Evolutionary conservation across 1,284 basidiomycete species (phyloP), one percentile per base, ranked within the genome.

Genomic region (Malassezia nana): DNA sequence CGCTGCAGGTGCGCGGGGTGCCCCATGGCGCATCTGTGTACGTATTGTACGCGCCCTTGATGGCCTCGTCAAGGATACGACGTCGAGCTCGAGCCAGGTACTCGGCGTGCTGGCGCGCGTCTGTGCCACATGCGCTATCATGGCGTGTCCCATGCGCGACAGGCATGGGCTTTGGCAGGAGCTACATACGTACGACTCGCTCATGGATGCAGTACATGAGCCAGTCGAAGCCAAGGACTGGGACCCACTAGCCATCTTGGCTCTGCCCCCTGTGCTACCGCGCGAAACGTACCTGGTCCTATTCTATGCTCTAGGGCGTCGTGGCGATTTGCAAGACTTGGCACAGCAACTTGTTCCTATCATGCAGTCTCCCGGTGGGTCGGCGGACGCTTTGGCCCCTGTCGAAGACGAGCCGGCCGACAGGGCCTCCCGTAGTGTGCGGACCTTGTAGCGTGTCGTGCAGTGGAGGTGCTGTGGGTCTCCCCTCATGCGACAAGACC

Each of bases 401-500:
- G 46, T 50, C 9, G 47, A 46, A 16, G 48, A 55, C 6, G 30
- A n/a, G 15, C 4, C 32, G 16, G 18, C 26, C 10, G 54, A 50
- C 4, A 28, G 16, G 15, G 38, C 40, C 2, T 42, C 46, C 9
- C 47, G 46, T 22, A 56, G 54, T 15, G 54, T 51, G 10, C 40
- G 42, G 3, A 42, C 48, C n/a, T 31, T 56, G 49, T 56, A 56
- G 44, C 3, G 6, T 4, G 35, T 10, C 35, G 39, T 10, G 20
- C 18, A 44, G 28, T 29, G 25, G 42, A 44, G 26, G 28, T 30
- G 42, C 40, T n/a, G n/a, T n/a, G n/a, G n/a, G n/a, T n/a, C n/a
- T n/a, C n/a, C n/a, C n/a, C 16, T 10, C 13, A 29, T 15, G 30
- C 48, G 44, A 7, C 20, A 38, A 7, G 66, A 65, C 24, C 66